These are phyloP conservation scores for Rhypophila decipiens DNA, from an alignment of 495 filamentous ascomycete genomes.

Conservation along the genomic window DNA sequence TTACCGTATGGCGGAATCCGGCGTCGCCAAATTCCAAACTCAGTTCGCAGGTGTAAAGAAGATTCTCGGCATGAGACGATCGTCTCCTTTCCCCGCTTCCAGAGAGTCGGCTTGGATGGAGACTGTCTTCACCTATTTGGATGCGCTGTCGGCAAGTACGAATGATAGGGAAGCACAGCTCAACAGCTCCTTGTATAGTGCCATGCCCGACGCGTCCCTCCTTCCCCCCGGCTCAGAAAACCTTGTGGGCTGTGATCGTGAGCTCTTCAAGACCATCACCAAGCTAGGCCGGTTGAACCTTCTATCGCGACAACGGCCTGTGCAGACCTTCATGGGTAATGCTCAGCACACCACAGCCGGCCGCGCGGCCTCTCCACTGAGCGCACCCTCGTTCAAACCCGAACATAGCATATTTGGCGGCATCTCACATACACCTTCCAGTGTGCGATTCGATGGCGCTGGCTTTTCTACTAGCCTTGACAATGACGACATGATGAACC, in stretches of 20 bases:
- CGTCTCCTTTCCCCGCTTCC: slow-evolving; percentile 58
- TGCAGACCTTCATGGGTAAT: slow-evolving; percentile 30
- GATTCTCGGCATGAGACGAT: slow-evolving; percentile 73
- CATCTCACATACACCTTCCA: slow-evolving; percentile 17
- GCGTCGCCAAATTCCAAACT: slow-evolving; percentile 84
- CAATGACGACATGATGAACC: slow-evolving; percentile 32
- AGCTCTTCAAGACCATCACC: slow-evolving; percentile 70
- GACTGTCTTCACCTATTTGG: slow-evolving; percentile 92
- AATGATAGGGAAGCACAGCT: slow-evolving; percentile 92
- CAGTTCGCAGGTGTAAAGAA: slow-evolving; percentile 94
- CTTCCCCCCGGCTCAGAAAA: slow-evolving; percentile 57
- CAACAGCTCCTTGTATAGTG: slow-evolving; percentile 54
- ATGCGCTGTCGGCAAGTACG: slow-evolving; percentile 86
- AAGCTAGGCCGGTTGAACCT: slow-evolving; percentile 80
- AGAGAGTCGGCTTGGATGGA: slow-evolving; percentile 78
- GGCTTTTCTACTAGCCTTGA: slow-evolving; percentile 50
- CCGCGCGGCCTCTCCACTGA: slow-evolving; percentile 28
- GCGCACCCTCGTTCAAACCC: slow-evolving; percentile 49
- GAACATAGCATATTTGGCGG: slow-evolving; percentile 18
- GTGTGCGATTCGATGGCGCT: slow-evolving; percentile 53
- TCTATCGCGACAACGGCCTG: slow-evolving; percentile 69
- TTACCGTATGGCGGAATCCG: slow-evolving; percentile 89
- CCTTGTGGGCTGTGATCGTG: slow-evolving; percentile 77
- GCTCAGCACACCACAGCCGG: slow-evolving; percentile 16
- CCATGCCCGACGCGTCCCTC: slow-evolving; percentile 66